phyloP scores from a whole-genome alignment of 306 rosid genomes.

The Canavalia ensiformis region DNA sequence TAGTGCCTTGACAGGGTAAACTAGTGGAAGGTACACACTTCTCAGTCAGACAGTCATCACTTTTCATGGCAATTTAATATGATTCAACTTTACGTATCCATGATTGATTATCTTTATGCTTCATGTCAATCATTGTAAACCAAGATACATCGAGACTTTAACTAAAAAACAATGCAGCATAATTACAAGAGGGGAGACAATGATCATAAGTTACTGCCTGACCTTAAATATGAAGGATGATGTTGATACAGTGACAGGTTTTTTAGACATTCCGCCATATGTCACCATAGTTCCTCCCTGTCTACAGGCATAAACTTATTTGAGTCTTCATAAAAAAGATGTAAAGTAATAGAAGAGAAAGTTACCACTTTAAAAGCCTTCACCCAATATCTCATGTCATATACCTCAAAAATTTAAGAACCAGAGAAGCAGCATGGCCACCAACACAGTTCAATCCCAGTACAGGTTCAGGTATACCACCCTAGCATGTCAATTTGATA shows the following conservation, averaged over 20 bases:
- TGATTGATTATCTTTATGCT: conserved; percentile 7
- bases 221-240: conserved; percentile 95
- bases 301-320: conserved; percentile 53
- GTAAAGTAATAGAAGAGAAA: conserved; percentile 14
- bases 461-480: conserved; percentile 76
- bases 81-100: conserved; percentile 4
- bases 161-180: background rate
- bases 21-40: conserved; percentile 12
- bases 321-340: conserved; percentile 28
- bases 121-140: conserved; percentile 21
- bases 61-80: background rate
- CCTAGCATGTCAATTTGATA: conserved; percentile 58
- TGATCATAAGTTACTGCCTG: conserved; percentile 23
- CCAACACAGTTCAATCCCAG: conserved; percentile 95
- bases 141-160: conserved; percentile 31
- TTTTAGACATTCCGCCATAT: conserved; percentile 98
- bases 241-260: conserved; percentile 81
- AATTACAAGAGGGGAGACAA: conserved; percentile 27
- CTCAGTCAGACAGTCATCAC: background rate
- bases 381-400: conserved; percentile 28
- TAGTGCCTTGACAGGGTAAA: conserved; percentile 6
- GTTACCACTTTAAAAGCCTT: conserved; percentile 14
- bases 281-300: conserved; percentile 93
- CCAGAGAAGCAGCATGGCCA: conserved; percentile 89
- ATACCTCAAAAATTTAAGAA: conserved; percentile 94